Evolutionary conservation across 1,284 basidiomycete genomes (phyloP).

Genomic region (Schizophyllum commune): DNA sequence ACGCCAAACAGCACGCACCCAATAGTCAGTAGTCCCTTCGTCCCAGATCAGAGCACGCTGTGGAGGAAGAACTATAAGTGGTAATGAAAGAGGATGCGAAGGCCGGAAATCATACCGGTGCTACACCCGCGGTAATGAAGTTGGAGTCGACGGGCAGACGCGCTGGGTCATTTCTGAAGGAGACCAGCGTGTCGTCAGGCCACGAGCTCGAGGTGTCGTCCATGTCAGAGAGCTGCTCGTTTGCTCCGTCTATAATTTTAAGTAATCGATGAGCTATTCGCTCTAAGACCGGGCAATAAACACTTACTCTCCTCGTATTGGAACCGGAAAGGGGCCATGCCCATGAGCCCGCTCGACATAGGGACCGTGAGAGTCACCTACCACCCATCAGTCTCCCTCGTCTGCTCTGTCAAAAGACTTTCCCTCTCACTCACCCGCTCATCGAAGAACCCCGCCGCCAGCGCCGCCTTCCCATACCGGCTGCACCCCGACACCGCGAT

Average conservation of each 20-base stretch:
- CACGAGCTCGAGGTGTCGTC: background rate
- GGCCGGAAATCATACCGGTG: background rate
- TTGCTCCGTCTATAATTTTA: no score
- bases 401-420: background rate
- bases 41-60: background rate
- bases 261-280: no score
- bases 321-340: background rate
- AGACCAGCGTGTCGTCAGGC: background rate
- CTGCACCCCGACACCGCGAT: slow-evolving; percentile 51
- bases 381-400: background rate
- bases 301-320: background rate
- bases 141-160: background rate
- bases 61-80: background rate
- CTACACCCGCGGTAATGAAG: background rate
- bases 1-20: no score
- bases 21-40: background rate
- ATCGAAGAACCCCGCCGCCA: background rate
- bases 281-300: no score
- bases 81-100: background rate
- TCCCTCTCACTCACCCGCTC: background rate
- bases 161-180: background rate
- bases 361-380: background rate
- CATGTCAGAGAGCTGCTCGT: background rate
- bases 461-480: slow-evolving; percentile 46
- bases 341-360: background rate